These are phyloP conservation scores for Kalaharituber pfeilii DNA, from an alignment of 2,329 filamentous ascomycete species.

Conservation along the genomic window DNA sequence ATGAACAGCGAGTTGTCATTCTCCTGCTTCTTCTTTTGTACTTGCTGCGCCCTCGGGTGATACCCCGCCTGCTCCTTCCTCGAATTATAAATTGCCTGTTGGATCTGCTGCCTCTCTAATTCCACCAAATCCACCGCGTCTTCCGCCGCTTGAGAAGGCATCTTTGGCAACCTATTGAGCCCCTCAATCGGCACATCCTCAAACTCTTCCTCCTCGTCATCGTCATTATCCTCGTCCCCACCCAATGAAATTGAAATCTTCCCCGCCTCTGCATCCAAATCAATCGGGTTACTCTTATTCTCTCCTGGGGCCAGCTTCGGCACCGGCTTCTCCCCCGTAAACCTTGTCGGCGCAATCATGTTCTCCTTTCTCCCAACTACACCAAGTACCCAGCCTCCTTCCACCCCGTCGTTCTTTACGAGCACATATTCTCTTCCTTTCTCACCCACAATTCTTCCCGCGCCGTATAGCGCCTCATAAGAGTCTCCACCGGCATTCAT, in stretches of 20 bases:
- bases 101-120: constrained; percentile 16
- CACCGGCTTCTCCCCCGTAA: not conserved
- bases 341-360: constrained; percentile 46
- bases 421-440: constrained; percentile 86
- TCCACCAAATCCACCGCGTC: constrained; percentile 37
- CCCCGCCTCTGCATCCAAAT: constrained; percentile 20
- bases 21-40: constrained; percentile 1
- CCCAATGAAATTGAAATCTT: constrained; percentile 91
- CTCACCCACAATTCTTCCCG: constrained; percentile 59
- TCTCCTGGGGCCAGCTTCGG: not conserved
- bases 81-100: constrained; percentile 18
- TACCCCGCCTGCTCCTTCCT: constrained; percentile 8
- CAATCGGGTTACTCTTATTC: not conserved
- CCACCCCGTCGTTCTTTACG: constrained; percentile 85
- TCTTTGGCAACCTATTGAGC: constrained; percentile 62
- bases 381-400: constrained; percentile 89
- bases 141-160: constrained; percentile 24
- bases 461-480: constrained; percentile 45
- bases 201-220: constrained; percentile 63
- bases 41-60: not conserved
- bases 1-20: not conserved
- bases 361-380: constrained; percentile 69
- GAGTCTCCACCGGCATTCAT: constrained; percentile 47
- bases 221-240: constrained; percentile 42
- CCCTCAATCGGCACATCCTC: constrained; percentile 88